These are phyloP conservation scores for Xylaria curta DNA, from an alignment of 495 filamentous ascomycete genomes.

Conservation along the genomic window DNA sequence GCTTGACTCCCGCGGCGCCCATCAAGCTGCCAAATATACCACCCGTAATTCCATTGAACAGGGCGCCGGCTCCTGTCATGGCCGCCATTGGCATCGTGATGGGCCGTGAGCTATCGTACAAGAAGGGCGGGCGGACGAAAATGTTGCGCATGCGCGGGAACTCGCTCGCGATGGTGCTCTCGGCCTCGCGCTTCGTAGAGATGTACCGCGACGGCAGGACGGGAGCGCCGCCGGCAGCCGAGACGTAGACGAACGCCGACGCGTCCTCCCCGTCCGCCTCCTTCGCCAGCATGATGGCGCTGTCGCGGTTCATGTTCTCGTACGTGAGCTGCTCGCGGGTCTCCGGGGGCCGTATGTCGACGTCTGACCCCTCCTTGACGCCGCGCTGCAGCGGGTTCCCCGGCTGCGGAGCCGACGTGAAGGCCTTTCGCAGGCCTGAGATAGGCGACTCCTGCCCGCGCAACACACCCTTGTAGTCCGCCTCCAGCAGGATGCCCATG, in stretches of 20 bases:
- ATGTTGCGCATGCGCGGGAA: slow-evolving; percentile 78
- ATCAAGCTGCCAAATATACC: slow-evolving; percentile 74
- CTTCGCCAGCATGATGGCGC: slow-evolving; percentile 81
- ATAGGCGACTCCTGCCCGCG: slow-evolving; percentile 79
- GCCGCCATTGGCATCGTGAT: slow-evolving; percentile 87
- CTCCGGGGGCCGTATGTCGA: slow-evolving; percentile 66
- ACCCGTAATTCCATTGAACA: slow-evolving; percentile 75
- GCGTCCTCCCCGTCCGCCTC: slow-evolving; percentile 71
- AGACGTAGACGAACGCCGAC: slow-evolving; percentile 81
- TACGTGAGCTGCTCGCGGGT: slow-evolving; percentile 83
- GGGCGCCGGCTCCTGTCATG: slow-evolving; percentile 67
- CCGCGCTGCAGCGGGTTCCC: slow-evolving; percentile 68
- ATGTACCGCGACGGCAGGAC: slow-evolving; percentile 86
- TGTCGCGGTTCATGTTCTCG: slow-evolving; percentile 96
- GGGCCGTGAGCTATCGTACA: slow-evolving; percentile 83
- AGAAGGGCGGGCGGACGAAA: slow-evolving; percentile 84
- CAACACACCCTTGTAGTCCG: slow-evolving; percentile 94
- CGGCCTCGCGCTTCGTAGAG: slow-evolving; percentile 89
- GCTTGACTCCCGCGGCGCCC: slow-evolving; percentile 83
- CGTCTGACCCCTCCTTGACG: slow-evolving; percentile 33
- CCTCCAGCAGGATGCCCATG: slow-evolving; percentile 96
- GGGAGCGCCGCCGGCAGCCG: slow-evolving; percentile 83
- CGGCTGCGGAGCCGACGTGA: slow-evolving; percentile 53
- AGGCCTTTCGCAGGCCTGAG: slow-evolving; percentile 76
- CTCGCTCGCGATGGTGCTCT: slow-evolving; percentile 72